These are phyloP conservation scores for Aaosphaeria pasadenensis DNA, from an alignment of 2,329 filamentous ascomycete genomes.

Conservation along the genomic window DNA sequence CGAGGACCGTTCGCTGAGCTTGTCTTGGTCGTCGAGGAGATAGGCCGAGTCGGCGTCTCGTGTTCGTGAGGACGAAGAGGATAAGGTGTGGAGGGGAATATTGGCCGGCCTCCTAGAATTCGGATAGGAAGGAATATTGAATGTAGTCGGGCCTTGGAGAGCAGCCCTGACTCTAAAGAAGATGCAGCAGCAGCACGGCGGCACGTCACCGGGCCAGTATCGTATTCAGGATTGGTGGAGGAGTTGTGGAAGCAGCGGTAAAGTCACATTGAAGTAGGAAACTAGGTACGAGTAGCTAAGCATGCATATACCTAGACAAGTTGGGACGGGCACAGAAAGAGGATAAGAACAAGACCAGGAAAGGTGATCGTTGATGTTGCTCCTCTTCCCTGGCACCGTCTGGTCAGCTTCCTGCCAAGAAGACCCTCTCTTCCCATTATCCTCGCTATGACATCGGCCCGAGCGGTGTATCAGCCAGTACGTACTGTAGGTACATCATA, in stretches of 20 bases:
- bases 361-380: background rate
- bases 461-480: background rate
- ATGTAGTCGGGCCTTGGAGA: slow-evolving; percentile 59
- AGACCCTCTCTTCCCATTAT: background rate
- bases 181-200: slow-evolving; percentile 15
- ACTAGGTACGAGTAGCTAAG: slow-evolving; percentile 3
- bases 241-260: slow-evolving; percentile 16
- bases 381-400: no score
- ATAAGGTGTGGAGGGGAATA: slow-evolving; percentile 81
- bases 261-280: slow-evolving; percentile 29
- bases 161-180: slow-evolving; percentile 33
- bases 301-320: slow-evolving; percentile 15
- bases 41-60: slow-evolving; percentile 38
- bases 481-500: background rate
- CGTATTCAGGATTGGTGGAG: background rate
- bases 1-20: slow-evolving; percentile 53
- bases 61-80: slow-evolving; percentile 39
- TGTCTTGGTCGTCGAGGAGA: slow-evolving; percentile 47
- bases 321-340: slow-evolving; percentile 15
- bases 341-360: slow-evolving; percentile 14
- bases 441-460: background rate
- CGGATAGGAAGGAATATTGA: slow-evolving; percentile 81
- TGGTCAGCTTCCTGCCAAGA: no score
- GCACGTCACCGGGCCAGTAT: slow-evolving; percentile 27
- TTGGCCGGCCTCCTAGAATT: slow-evolving; percentile 69